Base-by-base conservation (phyloP, 2,329 filamentous ascomycete species). In the Sporothrix curviconia region DNA sequence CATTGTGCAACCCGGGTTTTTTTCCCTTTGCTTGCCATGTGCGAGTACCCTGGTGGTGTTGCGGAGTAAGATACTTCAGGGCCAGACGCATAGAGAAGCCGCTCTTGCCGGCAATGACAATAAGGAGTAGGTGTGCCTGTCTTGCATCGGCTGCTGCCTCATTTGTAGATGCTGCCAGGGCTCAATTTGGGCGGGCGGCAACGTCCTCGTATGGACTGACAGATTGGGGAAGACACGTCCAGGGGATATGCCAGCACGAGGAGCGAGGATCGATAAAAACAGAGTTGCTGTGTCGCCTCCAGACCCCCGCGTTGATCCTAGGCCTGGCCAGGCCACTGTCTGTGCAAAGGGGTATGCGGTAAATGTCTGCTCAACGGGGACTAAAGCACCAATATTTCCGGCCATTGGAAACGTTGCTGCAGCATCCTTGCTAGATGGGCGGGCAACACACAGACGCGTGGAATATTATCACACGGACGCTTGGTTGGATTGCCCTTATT, bases 21-120 rank as follows among this genome's bases (percentile, higher is more conserved):
- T 47, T 56, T 54, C 22, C 53, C 47, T 55, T 59, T 56, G 52
- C 56, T 22, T 56, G n/a, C n/a, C n/a, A n/a, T n/a, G n/a, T n/a
- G n/a, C n/a, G n/a, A n/a, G n/a, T n/a, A n/a, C n/a, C n/a, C n/a
- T n/a, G n/a, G n/a, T n/a, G n/a, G n/a, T n/a, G n/a, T n/a, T n/a
- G n/a, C n/a, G n/a, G n/a, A n/a, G n/a, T n/a, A n/a, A 49, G 61
- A 60, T 62, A 58, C 37, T 58, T 57, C 57, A 50, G 50, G 44
- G 32, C 58, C 57, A 60, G 63, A 64, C 63, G 64, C 65, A 65
- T 66, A 60, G 66, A 59, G 39, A 40, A 51, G 32, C 40, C 49
- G 59, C 60, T 67, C 67, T 67, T 68, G 60, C 66, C 66, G 64
- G 64, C 64, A 67, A 65, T 66, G 66, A 62, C 61, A 66, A n/a